These are phyloP conservation scores for Starmerella davenportii DNA, from an alignment of 805 yeast species.

Conservation along the genomic window DNA sequence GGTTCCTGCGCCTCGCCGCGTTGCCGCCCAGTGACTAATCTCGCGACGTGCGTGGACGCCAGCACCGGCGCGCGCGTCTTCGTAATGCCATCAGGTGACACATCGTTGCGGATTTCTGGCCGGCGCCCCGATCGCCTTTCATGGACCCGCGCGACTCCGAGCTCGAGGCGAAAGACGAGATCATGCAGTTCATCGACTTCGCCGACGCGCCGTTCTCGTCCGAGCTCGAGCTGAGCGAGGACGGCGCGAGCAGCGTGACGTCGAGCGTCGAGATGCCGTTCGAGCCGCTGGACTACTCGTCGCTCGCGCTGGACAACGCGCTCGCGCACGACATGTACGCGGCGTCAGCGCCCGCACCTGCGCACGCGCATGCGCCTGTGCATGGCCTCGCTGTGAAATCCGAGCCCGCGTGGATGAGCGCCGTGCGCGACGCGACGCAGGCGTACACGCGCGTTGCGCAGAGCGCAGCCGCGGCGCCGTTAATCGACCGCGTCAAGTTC, in stretches of 20 bases:
- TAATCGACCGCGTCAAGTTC: conserved; percentile 5
- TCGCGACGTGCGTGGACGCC: no score
- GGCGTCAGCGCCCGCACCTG: neutral
- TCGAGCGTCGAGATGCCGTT: conserved; percentile 9
- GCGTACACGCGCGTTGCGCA: neutral
- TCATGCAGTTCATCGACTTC: conserved; percentile 11
- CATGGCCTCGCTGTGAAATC: neutral
- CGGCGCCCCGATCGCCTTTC: neutral
- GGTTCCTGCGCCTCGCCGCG: no score
- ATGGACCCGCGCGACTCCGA: neutral
- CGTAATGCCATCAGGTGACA: no score
- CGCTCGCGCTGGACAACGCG: neutral
- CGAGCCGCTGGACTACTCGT: conserved; percentile 2
- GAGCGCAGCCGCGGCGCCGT: neutral
- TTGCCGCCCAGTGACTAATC: no score
- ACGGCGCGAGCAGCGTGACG: conserved; percentile 13
- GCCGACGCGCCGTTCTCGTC: conserved; percentile 4
- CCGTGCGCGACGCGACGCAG: neutral
- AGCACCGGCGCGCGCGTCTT: no score
- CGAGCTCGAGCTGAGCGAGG: conserved; percentile 14
- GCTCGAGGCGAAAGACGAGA: conserved; percentile 3
- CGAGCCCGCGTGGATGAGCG: neutral
- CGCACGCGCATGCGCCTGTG: neutral
- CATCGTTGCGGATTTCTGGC: no score
- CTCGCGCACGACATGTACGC: neutral